Base-by-base conservation (phyloP, 2,329 filamentous ascomycete genomes). In the Sclerotiophoma versabilis region DNA sequence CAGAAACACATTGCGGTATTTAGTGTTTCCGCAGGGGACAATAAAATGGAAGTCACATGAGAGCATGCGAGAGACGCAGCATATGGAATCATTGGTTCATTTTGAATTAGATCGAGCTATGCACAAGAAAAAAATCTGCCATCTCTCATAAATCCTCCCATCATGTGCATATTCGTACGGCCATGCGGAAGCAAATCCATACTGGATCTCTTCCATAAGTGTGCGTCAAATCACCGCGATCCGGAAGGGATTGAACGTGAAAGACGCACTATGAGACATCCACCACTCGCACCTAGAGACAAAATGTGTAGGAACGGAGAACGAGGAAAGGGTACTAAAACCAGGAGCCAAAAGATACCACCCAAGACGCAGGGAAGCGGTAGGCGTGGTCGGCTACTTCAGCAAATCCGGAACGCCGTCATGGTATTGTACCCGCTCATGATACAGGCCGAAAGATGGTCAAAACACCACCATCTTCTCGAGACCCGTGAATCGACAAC, bases 41-140 rank as follows among this genome's bases (percentile, higher is more conserved):
- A 27, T 39, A 17, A 39, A 27, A 27, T n/a, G 17, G 17, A n/a
- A 15, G 15, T 33, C 19, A 15, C 27, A 41, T 4, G 2, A 20
- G 30, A 4, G 7, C 10, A 7, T 39, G n/a, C 1, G 3, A 15
- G 12, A 7, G 4, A 17, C 20, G 14, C 33, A 47, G 9, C 2
- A 15, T n/a, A 12, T 61, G 57, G 64, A 65, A 55, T 57, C 52
- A 64, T 54, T 49, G 54, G 43, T 62, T 58, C 57, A 60, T 69
- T 68, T 49, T 60, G 59, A 64, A 65, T 63, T 64, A 64, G 62
- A 66, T 63, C 60, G 62, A 69, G 59, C 56, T 69, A 69, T 69
- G 62, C 68, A 71, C 62, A 69, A 57, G 42, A 66, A 63, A 47
- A 51, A 44, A 49, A 45, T n/a, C 54, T 57, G 53, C 60, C 54